Conservation (phyloP, 371 early-diverging fungal species). For the Caulochytrium protostelioides region DNA sequence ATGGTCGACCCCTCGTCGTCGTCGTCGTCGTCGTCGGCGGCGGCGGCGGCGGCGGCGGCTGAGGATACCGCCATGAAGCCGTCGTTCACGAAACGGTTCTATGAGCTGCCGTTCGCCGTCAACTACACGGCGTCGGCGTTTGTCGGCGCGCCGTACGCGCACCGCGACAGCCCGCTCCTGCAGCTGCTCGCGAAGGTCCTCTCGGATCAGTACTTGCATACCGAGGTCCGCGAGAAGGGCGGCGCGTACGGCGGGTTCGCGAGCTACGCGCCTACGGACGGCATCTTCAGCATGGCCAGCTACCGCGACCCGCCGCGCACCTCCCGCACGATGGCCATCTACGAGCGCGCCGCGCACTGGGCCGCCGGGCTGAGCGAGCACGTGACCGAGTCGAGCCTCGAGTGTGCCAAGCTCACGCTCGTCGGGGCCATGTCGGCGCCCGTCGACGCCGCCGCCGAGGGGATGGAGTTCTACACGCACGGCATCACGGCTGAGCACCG, state of each 20-base stretch:
- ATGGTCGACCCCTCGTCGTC: too few species aligned
- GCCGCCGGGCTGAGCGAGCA: conserved; percentile 14
- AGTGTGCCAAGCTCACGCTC: conserved; percentile 2
- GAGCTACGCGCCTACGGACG: conserved; percentile 41
- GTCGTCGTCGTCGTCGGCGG: too few species aligned
- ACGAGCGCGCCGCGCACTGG: conserved; percentile 41
- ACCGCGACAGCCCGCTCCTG: conserved; percentile 36
- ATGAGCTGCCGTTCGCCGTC: conserved; percentile 60
- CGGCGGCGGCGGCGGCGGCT: too few species aligned
- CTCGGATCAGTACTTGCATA: conserved; percentile 65
- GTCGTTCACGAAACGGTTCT: conserved; percentile 8
- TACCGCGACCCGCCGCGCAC: conserved; percentile 75
- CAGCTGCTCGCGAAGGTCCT: conserved; percentile 51
- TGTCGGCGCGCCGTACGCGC: conserved; percentile 59
- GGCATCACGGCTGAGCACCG: conserved; percentile 67
- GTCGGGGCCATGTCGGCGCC: conserved; percentile 64
- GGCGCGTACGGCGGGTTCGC: conserved; percentile 92
- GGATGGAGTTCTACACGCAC: conserved; percentile 46
- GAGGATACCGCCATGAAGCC: too few species aligned
- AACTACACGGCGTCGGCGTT: conserved; percentile 58
- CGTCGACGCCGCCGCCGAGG: conserved; percentile 59
- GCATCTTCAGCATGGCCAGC: conserved; percentile 66
- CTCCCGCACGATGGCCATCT: conserved; percentile 41
- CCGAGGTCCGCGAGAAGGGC: conserved; percentile 84
- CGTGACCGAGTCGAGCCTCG: conserved; percentile 13